Evolutionary conservation across 2,329 filamentous ascomycete species (phyloP), one percentile per base, ranked within the genome.

Genomic region (Delphinella strobiligena): DNA sequence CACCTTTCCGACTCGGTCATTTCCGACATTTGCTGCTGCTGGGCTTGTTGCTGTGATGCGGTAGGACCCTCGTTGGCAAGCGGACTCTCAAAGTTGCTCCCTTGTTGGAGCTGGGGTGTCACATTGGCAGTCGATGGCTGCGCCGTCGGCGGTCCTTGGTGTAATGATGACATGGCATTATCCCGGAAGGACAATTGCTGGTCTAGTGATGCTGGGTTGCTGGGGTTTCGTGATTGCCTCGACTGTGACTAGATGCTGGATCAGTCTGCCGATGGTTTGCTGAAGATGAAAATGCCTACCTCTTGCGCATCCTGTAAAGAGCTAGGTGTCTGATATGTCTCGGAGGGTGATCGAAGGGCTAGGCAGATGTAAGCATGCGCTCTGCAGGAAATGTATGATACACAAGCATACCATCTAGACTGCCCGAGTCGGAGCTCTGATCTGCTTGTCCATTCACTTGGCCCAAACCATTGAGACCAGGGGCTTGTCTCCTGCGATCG

Each of bases 1-100:
- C 70, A 80, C 44, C 68, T 68, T 51, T 80, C 75, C 29, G 67
- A 55, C 38, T 76, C 72, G 32, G 64, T 71, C 72, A 79, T 76
- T 40, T 78, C 71, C 9, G 66, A 41, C 22, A 42, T 27, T 42
- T 43, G 15, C 34, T 31, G 34, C 14, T 31, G 38, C 34, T 40
- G 43, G 32, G 29, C 37, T 22, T 37, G 37, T n/a, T 40, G 42
- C 34, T 45, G 42, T 15, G 40, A 22, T n/a, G 42, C 36, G 14
- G 33, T 44, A 4, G 35, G 18, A 7, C 22, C 22, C 7, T 14
- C 7, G 7, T 17, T 27, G 22, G 12, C 22, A 7, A 27, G 7
- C 7, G 22, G 22, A 27, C 22, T 27, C 12, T 27, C 22, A 12
- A 27, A 27, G 22, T 27, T 7, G 12, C 12, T 27, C 12, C 7